Evolutionary conservation across 345 rosid species (phyloP), one percentile per base, ranked within the genome.

Genomic region (Sisymbrium altissimum): DNA sequence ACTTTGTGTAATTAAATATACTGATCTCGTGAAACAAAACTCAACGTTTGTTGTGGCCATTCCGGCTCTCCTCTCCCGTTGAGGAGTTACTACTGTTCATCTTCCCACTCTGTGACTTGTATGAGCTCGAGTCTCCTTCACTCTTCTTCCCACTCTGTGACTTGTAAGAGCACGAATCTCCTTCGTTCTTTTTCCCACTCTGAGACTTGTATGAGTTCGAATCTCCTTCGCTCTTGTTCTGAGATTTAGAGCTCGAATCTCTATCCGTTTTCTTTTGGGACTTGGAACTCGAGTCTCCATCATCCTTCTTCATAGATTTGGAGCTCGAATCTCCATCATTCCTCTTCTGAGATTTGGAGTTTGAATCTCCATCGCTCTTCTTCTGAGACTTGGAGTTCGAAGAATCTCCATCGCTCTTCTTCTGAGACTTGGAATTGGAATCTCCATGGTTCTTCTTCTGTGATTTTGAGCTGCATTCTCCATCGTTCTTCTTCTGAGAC

Each of bases 41-140:
- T 77, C 56, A 77, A 71, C 35, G 77, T 71, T 65, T 77, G 77
- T 41, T 58, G 54, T 59, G 67, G 55, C 55, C 18, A 57, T 59
- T 65, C 27, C 54, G 18, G 68, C 63, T 65, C 32, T 58, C 72
- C 15, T 77, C 80, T 49, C 13, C 68, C 46, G 44, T 46, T 27
- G 78, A 71, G 39, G 49, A 66, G 84, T 75, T 72, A 77, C 76
- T 27, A 78, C 79, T 40, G 40, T 53, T 56, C 56, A 70, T 76
- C 39, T 77, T 64, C 44, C 60, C 60, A 29, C 80, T 59, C 2
- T 66, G 61, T 1, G 72, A 66, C 35, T 58, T 67, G 8, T 52
- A 67, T 0, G 78, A 57, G 48, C 55, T 14, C 0, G 54, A 66
- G 4, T 66, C 72, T 74, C 60, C 64, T 2, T 65, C 77, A 3